These are phyloP conservation scores for Verticillium isaacii DNA, from an alignment of 2,329 filamentous ascomycete genomes.

Conservation along the genomic window DNA sequence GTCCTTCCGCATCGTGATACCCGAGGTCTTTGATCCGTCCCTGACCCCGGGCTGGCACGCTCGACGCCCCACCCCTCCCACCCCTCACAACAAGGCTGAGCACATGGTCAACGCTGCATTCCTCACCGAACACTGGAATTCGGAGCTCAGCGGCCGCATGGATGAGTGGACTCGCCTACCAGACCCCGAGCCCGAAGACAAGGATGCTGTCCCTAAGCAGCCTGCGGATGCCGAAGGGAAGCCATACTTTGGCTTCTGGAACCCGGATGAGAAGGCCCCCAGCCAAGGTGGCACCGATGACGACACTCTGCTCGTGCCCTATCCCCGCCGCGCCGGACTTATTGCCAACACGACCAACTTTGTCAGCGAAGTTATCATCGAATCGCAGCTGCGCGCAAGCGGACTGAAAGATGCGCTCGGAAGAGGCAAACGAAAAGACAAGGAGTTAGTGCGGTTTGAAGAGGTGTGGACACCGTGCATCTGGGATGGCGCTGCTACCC, in stretches of 20 bases:
- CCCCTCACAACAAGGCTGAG: conserved; percentile 42
- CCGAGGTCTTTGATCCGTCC: conserved; percentile 47
- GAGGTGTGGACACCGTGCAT: conserved; percentile 40
- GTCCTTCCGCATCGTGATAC: conserved; percentile 47
- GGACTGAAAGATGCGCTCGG: conserved; percentile 38
- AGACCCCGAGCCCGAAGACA: conserved; percentile 9
- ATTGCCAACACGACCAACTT: conserved; percentile 34
- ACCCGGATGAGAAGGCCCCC: background rate
- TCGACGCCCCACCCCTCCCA: conserved; percentile 34
- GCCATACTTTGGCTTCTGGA: background rate
- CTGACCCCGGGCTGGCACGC: conserved; percentile 48
- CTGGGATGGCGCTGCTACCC: conserved; percentile 12
- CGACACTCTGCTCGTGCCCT: conserved; percentile 25
- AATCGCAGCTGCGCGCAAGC: conserved; percentile 39
- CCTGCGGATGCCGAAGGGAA: background rate
- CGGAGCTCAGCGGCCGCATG: conserved; percentile 31
- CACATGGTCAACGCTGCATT: conserved; percentile 50
- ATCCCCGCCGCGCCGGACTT: conserved; percentile 34
- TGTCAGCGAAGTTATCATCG: conserved; percentile 39
- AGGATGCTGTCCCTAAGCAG: background rate
- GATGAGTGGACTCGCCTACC: conserved; percentile 36
- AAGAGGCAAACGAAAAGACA: conserved; percentile 28
- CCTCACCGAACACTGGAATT: conserved; percentile 47
- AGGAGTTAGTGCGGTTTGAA: conserved; percentile 29
- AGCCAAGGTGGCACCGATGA: conserved; percentile 8